Conservation (phyloP, 257 asterid species). For the Nicotiana otophora region DNA sequence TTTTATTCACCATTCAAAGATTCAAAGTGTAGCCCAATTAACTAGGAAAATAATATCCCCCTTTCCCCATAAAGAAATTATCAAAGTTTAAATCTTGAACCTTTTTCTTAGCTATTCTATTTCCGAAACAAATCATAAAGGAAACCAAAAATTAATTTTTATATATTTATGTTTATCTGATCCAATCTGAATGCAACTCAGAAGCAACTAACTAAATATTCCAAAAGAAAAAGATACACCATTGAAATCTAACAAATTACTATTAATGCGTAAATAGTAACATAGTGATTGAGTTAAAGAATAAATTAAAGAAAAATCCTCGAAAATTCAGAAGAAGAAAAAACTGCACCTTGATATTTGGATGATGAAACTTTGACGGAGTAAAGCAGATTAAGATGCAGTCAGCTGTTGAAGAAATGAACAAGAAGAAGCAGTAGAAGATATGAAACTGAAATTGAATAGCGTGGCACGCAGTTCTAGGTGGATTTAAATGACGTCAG, state of each 20-base stretch:
- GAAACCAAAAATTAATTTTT: neutral
- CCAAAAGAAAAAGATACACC: neutral
- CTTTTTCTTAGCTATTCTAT: neutral
- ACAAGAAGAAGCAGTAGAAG: neutral
- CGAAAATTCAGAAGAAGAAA: neutral
- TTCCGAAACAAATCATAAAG: neutral
- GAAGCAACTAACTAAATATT: neutral
- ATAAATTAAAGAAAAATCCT: neutral
- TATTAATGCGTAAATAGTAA: neutral
- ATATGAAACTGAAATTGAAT: neutral
- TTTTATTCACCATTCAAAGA: neutral
- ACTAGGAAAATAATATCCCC: neutral
- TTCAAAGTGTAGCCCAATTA: neutral
- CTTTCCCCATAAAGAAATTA: too few relatives aligned
- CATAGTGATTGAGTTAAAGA: neutral
- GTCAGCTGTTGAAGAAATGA: neutral
- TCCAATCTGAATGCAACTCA: neutral
- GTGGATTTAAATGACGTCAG: too few relatives aligned
- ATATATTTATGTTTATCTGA: neutral
- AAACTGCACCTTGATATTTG: conserved; percentile 39
- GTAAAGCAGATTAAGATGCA: neutral
- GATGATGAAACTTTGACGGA: conserved; percentile 46
- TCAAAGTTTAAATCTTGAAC: neutral
- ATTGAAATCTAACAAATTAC: neutral
- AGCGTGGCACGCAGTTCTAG: neutral